Evolutionary conservation across 768 basidiomycete genomes (phyloP).

Genomic region (Hygrocybe punicea): DNA sequence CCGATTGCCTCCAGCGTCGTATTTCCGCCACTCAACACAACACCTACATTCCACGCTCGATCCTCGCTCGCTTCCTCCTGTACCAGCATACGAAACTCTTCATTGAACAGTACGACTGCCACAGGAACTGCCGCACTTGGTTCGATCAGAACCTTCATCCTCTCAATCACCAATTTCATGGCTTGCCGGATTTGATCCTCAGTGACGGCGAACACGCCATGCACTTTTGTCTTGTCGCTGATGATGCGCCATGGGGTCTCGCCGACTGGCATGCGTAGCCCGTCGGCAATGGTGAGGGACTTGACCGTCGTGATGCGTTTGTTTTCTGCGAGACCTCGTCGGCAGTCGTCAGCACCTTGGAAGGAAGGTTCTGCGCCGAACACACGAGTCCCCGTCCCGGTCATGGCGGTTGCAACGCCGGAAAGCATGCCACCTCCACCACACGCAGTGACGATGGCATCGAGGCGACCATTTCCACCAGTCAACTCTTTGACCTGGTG

Average conservation of each 20-base stretch:
- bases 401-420: not conserved
- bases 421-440: not conserved
- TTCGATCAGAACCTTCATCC: not conserved
- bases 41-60: not conserved
- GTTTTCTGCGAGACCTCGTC: not conserved
- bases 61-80: not conserved
- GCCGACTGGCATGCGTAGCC: not conserved
- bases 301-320: not conserved
- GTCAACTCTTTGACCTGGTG: not conserved
- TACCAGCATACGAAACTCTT: not conserved
- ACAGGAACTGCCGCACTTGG: not conserved
- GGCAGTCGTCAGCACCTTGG: not conserved
- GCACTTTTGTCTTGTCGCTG: not conserved
- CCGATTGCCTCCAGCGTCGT: not conserved
- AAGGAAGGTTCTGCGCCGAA: not conserved
- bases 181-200: not conserved
- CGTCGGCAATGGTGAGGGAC: not conserved
- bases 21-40: not conserved
- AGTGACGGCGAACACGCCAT: not conserved
- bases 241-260: not conserved
- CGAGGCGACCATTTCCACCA: not conserved
- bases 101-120: not conserved
- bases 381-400: not conserved
- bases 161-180: not conserved
- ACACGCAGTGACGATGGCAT: not conserved